These are phyloP conservation scores for Saussurea involucrata DNA, from an alignment of 129 eudicot species.

Conservation along the genomic window DNA sequence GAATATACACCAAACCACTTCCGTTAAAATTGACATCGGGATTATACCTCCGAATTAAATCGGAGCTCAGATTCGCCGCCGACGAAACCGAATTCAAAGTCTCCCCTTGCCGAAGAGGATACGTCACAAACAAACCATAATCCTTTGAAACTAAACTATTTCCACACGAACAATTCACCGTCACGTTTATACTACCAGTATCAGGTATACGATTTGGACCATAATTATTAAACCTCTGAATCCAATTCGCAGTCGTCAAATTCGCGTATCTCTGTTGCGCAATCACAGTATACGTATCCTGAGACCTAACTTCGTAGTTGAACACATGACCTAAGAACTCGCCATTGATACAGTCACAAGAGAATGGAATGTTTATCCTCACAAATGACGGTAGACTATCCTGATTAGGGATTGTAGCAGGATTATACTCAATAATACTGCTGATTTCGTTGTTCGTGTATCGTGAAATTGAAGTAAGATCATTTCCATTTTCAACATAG, in stretches of 20 bases:
- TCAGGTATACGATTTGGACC: slow-evolving; percentile 46
- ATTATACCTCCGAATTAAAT: slow-evolving; percentile 55
- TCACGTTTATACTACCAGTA: slow-evolving; percentile 32
- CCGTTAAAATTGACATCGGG: slow-evolving; percentile 42
- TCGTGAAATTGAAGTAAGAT: slow-evolving; percentile 34
- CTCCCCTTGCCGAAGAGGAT: slow-evolving; percentile 56
- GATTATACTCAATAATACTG: slow-evolving; percentile 39
- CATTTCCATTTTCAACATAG: slow-evolving; percentile 21
- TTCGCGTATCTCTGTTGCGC: slow-evolving; percentile 46
- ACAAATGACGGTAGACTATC: slow-evolving; percentile 21
- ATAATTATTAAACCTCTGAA: slow-evolving; percentile 42
- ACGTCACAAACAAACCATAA: slow-evolving; percentile 86
- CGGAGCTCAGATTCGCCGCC: slow-evolving; percentile 36
- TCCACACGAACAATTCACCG: slow-evolving; percentile 90
- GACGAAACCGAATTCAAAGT: slow-evolving; percentile 43
- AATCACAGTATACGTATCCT: slow-evolving; percentile 44
- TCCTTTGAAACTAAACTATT: slow-evolving; percentile 38
- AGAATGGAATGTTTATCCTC: slow-evolving; percentile 59
- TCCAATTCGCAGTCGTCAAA: slow-evolving; percentile 50
- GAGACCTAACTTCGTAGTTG: slow-evolving; percentile 17
- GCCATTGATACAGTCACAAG: slow-evolving; percentile 55
- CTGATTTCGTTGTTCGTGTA: background rate
- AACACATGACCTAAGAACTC: slow-evolving; percentile 59
- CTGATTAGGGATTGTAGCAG: slow-evolving; percentile 30
- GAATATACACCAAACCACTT: slow-evolving; percentile 53